phyloP scores from a whole-genome alignment of 2,329 filamentous ascomycete species.

The Colletotrichum melonis region DNA sequence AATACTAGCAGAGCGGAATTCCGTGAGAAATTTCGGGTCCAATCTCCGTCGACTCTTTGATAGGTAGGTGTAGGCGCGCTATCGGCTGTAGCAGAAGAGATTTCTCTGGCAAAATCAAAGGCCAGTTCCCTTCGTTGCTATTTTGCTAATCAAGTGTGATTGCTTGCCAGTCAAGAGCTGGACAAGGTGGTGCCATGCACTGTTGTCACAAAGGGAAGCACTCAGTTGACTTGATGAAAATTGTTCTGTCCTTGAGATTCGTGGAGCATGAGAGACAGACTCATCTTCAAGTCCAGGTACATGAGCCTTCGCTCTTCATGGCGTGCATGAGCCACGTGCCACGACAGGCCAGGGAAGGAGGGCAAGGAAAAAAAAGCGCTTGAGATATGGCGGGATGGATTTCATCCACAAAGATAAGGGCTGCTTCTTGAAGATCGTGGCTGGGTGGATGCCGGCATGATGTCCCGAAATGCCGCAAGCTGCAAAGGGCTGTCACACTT shows the following conservation, averaged over 20 bases:
- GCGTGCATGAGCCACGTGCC: conserved; percentile 10
- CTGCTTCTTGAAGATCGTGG: not conserved
- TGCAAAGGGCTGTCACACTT: not conserved
- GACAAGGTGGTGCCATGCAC: not conserved
- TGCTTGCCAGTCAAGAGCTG: not conserved
- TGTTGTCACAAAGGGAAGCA: not conserved
- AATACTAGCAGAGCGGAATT: conserved; percentile 18
- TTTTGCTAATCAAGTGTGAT: not conserved
- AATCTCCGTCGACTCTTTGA: not conserved
- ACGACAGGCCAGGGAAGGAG: not conserved
- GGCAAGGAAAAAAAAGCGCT: not conserved
- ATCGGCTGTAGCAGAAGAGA: not conserved
- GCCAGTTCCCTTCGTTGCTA: not conserved
- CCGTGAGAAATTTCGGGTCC: conserved; percentile 10
- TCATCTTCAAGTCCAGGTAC: not conserved
- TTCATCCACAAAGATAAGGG: not conserved
- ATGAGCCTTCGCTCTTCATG: conserved; percentile 6
- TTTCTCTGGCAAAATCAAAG: not conserved
- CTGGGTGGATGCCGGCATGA: not conserved
- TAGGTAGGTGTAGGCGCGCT: not conserved
- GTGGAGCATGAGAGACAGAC: not conserved
- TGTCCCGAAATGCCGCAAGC: conserved; percentile 7
- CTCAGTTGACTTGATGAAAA: not conserved
- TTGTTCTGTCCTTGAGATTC: not conserved
- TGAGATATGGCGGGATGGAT: not conserved